Percentiles rank a stretch among this genome's conserved stretches.
These are phyloP conservation scores for Cryptosporidium meleagridis DNA, from an alignment of 169 alveolate genomes.

Conservation along the genomic window DNA sequence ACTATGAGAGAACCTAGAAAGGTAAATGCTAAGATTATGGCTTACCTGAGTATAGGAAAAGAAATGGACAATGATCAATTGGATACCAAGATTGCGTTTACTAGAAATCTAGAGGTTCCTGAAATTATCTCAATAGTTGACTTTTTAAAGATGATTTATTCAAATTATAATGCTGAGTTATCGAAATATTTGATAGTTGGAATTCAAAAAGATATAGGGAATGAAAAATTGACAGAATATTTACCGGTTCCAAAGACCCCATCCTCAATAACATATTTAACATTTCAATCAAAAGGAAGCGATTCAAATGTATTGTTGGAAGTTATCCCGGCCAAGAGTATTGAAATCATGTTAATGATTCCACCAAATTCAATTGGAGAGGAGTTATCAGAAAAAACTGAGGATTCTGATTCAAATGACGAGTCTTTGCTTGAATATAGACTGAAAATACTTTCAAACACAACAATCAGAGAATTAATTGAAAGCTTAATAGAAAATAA, in stretches of 20 bases:
- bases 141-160: constrained; percentile 5
- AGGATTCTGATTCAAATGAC: neutral
- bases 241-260: constrained; percentile 46
- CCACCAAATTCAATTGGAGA: constrained; percentile 8
- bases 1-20: constrained; percentile 1
- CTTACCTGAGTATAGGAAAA: neutral
- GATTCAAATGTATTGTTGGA: constrained; percentile 6
- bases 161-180: neutral
- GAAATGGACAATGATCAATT: neutral
- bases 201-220: constrained; percentile 10
- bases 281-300: neutral
- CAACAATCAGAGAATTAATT: constrained; percentile 8
- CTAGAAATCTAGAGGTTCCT: constrained; percentile 17
- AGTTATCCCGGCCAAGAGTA: constrained; percentile 5
- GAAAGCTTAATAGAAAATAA: neutral
- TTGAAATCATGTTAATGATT: constrained; percentile 39
- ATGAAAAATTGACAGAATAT: constrained; percentile 22
- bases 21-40: neutral
- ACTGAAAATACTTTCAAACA: constrained; percentile 34
- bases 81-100: neutral
- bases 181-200: constrained; percentile 39
- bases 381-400: constrained; percentile 9
- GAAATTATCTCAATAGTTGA: constrained; percentile 40
- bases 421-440: constrained; percentile 19
- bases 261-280: constrained; percentile 49